phyloP scores from a whole-genome alignment of 1,284 basidiomycete genomes.

The Ganoderma sinense region DNA sequence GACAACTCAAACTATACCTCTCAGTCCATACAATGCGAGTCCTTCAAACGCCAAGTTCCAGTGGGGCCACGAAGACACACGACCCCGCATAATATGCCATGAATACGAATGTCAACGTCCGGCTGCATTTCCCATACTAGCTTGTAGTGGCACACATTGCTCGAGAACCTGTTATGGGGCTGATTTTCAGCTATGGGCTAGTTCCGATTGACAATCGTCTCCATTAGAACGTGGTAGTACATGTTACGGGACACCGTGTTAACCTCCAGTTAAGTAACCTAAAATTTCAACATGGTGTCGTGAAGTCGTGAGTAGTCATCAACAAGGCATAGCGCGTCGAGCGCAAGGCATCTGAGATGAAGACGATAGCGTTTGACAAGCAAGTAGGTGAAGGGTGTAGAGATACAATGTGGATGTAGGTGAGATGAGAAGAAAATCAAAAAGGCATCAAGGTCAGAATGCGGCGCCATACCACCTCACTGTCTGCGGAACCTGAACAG shows the following conservation, averaged over 20 bases:
- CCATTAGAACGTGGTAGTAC: not conserved
- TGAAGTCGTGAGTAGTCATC: slow-evolving; percentile 5
- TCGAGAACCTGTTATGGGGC: too few relatives aligned
- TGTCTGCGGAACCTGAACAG: slow-evolving; percentile 15
- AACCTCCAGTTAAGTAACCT: not conserved
- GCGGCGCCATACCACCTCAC: not conserved
- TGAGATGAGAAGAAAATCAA: not conserved
- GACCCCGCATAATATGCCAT: too few relatives aligned
- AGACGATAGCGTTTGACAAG: not conserved
- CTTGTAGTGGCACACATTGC: too few relatives aligned
- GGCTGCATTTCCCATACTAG: too few relatives aligned
- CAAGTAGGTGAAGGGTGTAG: not conserved
- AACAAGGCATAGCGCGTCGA: not conserved
- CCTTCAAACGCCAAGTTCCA: too few relatives aligned
- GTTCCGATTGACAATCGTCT: not conserved
- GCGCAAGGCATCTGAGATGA: not conserved
- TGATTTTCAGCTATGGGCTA: too few relatives aligned
- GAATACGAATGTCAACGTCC: too few relatives aligned
- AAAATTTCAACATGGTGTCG: not conserved
- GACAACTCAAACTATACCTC: too few relatives aligned
- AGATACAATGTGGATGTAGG: not conserved
- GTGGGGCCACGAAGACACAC: too few relatives aligned
- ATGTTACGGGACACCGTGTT: not conserved
- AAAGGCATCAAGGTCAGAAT: not conserved
- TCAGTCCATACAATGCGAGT: too few relatives aligned